phyloP scores from a whole-genome alignment of 2,329 filamentous ascomycete species.

The Paracoccidioides lutzii region DNA sequence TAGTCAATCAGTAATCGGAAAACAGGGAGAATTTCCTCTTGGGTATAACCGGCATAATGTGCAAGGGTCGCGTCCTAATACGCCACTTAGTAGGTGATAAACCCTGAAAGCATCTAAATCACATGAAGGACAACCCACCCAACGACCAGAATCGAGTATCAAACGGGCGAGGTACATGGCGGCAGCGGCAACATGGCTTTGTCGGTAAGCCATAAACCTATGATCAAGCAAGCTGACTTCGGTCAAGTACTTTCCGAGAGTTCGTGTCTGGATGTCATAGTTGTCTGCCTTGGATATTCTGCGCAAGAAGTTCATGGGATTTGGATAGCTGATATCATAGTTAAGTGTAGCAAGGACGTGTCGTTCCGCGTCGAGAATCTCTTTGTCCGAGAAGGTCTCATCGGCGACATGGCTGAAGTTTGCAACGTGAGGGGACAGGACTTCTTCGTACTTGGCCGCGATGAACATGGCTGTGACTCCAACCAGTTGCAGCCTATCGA shows the following conservation, averaged over 20 bases:
- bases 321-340: slow-evolving; percentile 96
- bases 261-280: slow-evolving; percentile 96
- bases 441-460: slow-evolving; percentile 95
- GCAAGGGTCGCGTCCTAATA: slow-evolving; percentile 64
- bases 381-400: slow-evolving; percentile 85
- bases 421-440: slow-evolving; percentile 87
- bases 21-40: slow-evolving; percentile 85
- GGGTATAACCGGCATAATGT: slow-evolving; percentile 86
- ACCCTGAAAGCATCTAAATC: not conserved
- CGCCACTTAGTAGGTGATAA: not conserved
- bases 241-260: slow-evolving; percentile 92
- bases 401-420: slow-evolving; percentile 97
- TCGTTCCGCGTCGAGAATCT: slow-evolving; percentile 94
- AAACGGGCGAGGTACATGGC: slow-evolving; percentile 90
- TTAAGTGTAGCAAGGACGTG: slow-evolving; percentile 83
- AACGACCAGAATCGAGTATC: slow-evolving; percentile 80
- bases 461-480: slow-evolving; percentile 92
- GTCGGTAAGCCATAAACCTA: slow-evolving; percentile 77
- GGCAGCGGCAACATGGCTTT: slow-evolving; percentile 80
- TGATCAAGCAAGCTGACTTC: slow-evolving; percentile 95
- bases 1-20: slow-evolving; percentile 95
- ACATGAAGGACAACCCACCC: slow-evolving; percentile 49
- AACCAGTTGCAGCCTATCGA: slow-evolving; percentile 95
- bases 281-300: slow-evolving; percentile 98
- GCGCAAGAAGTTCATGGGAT: slow-evolving; percentile 99